Base-by-base conservation (phyloP, 2,329 filamentous ascomycete species). In the Chrysoporthe austroafricana region DNA sequence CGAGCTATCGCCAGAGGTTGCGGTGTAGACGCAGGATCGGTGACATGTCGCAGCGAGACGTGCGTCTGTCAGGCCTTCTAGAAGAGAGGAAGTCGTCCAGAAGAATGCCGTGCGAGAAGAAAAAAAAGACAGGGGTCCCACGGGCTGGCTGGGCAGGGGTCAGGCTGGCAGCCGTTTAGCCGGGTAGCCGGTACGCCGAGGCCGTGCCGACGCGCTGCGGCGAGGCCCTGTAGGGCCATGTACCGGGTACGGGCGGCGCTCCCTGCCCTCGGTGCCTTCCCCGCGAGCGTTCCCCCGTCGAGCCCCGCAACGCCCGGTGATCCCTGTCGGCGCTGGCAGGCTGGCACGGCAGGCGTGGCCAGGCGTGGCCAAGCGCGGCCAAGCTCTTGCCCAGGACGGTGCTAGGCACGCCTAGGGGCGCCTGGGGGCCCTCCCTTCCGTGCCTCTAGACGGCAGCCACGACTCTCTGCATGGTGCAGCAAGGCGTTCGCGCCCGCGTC, bases 401-500 rank as follows among this genome's bases (percentile, higher is more conserved):
- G 36, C 36, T 9, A 39, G 6, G 36, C 36, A 5, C 5, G 36
- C 36, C 42, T 42, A 46, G 16, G 43, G 42, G 26, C 26, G 13
- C 26, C 42, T 50, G 34, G 43, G 9, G 48, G 39, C 26, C n/a
- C 39, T 14, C 67, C 57, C 61, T 36, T 67, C 39, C 60, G 46
- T 63, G 60, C 68, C 65, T 69, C 56, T 68, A 43, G 67, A 68
- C 50, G 46, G 66, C 68, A 70, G 69, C 69, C 69, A 70, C 69
- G 69, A 70, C 69, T 68, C 63, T 67, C 67, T 69, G 67, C 67
- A 69, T 63, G 58, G 59, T 69, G 69, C 69, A 70, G 60, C 42
- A 68, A 59, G 66, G 66, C 66, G 62, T 66, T 66, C 56, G 56
- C 56, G 42, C 43, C 54, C 48, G 48, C 18, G 66, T 62, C 68